phyloP scores from a whole-genome alignment of 2,329 filamentous ascomycete genomes.

The Talaromyces sp. region DNA sequence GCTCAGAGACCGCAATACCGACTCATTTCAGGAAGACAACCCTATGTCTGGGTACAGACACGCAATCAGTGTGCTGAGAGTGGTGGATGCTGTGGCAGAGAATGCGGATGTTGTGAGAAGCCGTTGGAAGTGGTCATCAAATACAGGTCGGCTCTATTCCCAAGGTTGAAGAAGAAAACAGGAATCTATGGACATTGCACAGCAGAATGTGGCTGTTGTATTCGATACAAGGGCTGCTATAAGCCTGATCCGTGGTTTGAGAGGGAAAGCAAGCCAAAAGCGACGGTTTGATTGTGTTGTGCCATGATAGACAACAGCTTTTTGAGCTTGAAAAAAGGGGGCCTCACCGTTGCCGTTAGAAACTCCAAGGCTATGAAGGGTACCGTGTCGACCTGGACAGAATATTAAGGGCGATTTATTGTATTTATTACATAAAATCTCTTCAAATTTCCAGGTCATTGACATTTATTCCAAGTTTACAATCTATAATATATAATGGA shows the following conservation, averaged over 20 bases:
- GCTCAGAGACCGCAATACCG: background rate
- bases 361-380: background rate
- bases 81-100: background rate
- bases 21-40: background rate
- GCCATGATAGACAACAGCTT: background rate
- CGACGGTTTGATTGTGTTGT: background rate
- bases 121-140: background rate
- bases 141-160: background rate
- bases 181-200: background rate
- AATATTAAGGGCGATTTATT: too few species aligned
- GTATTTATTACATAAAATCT: too few species aligned
- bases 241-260: background rate
- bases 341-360: background rate
- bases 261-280: background rate
- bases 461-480: background rate
- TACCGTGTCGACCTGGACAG: background rate
- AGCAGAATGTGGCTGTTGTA: background rate
- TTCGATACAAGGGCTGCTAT: background rate
- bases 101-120: background rate
- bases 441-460: background rate
- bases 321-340: background rate
- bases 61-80: background rate
- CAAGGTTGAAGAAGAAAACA: background rate
- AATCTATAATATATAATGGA: background rate
- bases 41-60: background rate